Evolutionary conservation across 2,329 filamentous ascomycete species (phyloP).

Genomic region (Cladophialophora immunda): DNA sequence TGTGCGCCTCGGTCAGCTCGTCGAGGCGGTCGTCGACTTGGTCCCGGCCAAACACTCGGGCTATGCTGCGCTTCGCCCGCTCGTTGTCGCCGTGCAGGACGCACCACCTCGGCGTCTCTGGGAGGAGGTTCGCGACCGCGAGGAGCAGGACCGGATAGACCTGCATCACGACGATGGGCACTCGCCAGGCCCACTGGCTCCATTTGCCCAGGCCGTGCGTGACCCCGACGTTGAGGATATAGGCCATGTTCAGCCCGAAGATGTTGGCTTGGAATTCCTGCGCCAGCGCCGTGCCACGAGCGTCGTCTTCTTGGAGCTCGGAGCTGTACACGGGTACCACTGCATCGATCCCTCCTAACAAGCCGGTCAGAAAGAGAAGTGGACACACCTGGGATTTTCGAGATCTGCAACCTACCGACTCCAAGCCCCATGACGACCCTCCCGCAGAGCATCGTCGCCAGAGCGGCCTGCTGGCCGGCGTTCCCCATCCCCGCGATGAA

Average conservation of each 20-base stretch:
- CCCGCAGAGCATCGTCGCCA: conserved; percentile 61
- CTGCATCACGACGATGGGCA: conserved; percentile 69
- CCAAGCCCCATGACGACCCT: conserved; percentile 61
- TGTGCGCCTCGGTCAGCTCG: conserved; percentile 60
- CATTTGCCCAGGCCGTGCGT: conserved; percentile 63
- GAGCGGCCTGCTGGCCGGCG: conserved; percentile 43
- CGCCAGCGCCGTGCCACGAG: conserved; percentile 65
- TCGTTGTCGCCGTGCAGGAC: conserved; percentile 61
- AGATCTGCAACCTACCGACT: conserved; percentile 34
- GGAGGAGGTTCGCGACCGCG: conserved; percentile 61
- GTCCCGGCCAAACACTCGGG: conserved; percentile 60
- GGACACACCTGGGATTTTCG: background rate
- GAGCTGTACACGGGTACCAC: conserved; percentile 69
- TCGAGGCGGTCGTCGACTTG: conserved; percentile 59
- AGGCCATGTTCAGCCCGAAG: conserved; percentile 68
- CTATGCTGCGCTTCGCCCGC: conserved; percentile 60
- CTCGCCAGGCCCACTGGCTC: conserved; percentile 69
- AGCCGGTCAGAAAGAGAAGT: background rate
- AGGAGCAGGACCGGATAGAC: conserved; percentile 64
- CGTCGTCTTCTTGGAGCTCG: conserved; percentile 65
- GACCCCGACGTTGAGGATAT: conserved; percentile 65
- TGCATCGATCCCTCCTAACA: conserved; percentile 64
- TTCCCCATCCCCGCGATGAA: conserved; percentile 63
- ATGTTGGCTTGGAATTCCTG: conserved; percentile 73
- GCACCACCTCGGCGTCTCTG: conserved; percentile 67